phyloP scores from a whole-genome alignment of 768 basidiomycete species.

The Mrakia frigida region DNA sequence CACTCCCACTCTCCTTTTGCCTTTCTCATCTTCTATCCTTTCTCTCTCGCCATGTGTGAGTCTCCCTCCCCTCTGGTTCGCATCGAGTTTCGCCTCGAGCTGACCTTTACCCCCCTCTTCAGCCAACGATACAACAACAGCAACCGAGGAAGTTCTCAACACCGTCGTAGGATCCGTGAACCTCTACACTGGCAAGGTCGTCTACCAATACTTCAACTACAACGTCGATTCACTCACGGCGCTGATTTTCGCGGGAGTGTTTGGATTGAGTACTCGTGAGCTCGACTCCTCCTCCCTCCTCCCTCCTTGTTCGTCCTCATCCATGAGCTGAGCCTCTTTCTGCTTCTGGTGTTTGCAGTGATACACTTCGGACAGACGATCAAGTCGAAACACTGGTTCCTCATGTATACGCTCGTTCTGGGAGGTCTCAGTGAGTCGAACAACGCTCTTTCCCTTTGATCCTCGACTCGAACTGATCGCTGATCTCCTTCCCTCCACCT shows the following conservation, averaged over 20 bases:
- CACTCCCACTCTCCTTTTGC: not conserved
- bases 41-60: not conserved
- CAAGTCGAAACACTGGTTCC: slow-evolving; percentile 17
- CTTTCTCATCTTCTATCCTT: too few species aligned
- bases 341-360: not conserved
- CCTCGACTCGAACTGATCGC: not conserved
- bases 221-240: slow-evolving; percentile 1
- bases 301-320: not conserved
- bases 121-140: too few species aligned
- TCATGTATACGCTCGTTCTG: slow-evolving; percentile 3
- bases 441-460: not conserved
- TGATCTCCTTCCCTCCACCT: not conserved
- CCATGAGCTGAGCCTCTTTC: not conserved
- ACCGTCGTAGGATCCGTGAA: not conserved
- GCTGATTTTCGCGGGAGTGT: not conserved
- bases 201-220: slow-evolving; percentile 6
- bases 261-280: not conserved
- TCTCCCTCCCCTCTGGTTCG: not conserved
- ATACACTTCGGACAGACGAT: slow-evolving; percentile 1
- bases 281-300: not conserved
- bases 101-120: not conserved
- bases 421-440: not conserved
- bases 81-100: not conserved
- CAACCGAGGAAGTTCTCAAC: slow-evolving; percentile 1
- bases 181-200: not conserved